Percentiles rank a stretch among this genome's conserved stretches.
Evolutionary conservation across 164 flowering plant genomes (phyloP).

Genomic region (Magnolia sinica): DNA sequence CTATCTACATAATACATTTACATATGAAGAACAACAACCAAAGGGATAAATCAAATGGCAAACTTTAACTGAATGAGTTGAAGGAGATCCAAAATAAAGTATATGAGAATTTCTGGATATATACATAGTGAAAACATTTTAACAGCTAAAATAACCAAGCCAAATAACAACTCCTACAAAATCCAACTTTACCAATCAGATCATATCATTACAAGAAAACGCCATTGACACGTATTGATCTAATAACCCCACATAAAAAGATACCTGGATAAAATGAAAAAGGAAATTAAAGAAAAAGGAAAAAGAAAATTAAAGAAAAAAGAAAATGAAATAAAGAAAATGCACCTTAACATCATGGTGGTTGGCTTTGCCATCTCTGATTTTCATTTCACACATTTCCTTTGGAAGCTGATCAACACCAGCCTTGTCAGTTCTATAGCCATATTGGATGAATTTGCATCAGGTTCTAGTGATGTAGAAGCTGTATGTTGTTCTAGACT

Average conservation of each 20-base stretch:
- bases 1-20: not conserved
- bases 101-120: too few species aligned
- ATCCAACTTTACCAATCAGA: slow-evolving; percentile 10
- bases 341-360: slow-evolving; percentile 54
- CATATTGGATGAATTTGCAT: slow-evolving; percentile 44
- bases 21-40: not conserved
- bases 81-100: too few species aligned
- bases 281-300: not conserved
- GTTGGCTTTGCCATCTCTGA: slow-evolving; percentile 53
- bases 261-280: not conserved
- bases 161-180: slow-evolving; percentile 35
- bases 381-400: slow-evolving; percentile 72
- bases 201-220: not conserved
- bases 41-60: not conserved
- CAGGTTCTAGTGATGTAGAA: slow-evolving; percentile 48
- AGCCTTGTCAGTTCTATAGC: slow-evolving; percentile 31
- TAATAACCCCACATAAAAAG: not conserved
- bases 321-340: not conserved
- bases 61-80: not conserved
- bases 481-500: slow-evolving; percentile 37
- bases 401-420: slow-evolving; percentile 66
- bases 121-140: too few species aligned
- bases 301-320: too few species aligned
- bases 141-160: too few species aligned
- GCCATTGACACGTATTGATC: not conserved